Percentiles rank a stretch among this genome's conserved stretches.
Conservation (phyloP, 257 asterid species). For the Apocynum venetum region DNA sequence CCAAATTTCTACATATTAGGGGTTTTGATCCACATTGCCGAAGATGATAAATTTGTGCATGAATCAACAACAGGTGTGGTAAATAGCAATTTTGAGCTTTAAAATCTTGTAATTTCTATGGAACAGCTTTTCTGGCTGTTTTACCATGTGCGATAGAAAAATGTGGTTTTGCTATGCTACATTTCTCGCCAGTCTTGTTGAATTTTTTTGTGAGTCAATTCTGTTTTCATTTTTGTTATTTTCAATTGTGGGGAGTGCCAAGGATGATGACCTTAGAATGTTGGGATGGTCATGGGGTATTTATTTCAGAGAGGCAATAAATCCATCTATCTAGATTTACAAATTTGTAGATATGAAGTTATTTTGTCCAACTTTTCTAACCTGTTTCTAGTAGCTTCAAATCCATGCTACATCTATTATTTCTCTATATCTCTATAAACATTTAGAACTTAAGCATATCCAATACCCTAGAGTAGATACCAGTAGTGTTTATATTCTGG, state of each 20-base stretch:
- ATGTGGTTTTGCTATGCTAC: too few relatives aligned
- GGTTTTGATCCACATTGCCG: too few relatives aligned
- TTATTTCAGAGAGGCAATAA: neutral
- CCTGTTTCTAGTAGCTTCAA: neutral
- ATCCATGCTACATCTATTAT: neutral
- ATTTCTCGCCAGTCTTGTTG: too few relatives aligned
- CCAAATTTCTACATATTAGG: neutral
- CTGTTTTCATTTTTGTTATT: too few relatives aligned
- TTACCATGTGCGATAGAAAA: too few relatives aligned
- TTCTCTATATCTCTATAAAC: neutral
- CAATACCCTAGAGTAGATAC: neutral
- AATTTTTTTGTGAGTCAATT: too few relatives aligned
- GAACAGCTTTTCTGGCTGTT: too few relatives aligned
- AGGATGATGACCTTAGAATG: neutral
- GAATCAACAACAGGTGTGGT: too few relatives aligned
- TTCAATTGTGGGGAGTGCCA: neutral
- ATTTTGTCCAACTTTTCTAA: neutral
- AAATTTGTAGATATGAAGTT: neutral
- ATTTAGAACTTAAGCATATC: neutral
- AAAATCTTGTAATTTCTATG: too few relatives aligned
- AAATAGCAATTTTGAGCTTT: too few relatives aligned
- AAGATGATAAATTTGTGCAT: too few relatives aligned
- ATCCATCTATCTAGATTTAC: neutral
- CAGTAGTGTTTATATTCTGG: neutral
- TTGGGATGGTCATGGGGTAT: neutral